Evolutionary conservation across 495 filamentous ascomycete species (phyloP), one percentile per base, ranked within the genome.

Genomic region (Hyaloscypha finlandica): DNA sequence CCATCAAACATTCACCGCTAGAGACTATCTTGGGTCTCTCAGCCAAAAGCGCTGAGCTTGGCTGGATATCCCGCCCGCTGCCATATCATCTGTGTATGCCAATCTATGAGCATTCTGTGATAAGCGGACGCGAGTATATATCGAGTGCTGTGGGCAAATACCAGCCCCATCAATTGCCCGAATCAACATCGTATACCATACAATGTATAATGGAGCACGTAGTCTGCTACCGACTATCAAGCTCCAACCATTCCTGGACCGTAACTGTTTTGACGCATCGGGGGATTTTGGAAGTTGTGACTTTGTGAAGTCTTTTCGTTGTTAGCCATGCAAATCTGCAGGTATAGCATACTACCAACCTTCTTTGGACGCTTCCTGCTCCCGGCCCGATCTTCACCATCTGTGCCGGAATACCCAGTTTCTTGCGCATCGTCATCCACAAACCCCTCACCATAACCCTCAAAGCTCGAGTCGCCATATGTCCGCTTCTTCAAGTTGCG

Each of bases 381-480:
- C 48, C 74, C 70, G 35, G 68, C 73, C 69, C 81, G 79, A 31
- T 84, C 78, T 61, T 81, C 83, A 33, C 78, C 83, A 64, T 84
- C 83, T 48, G 79, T 80, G 25, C 81, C 84, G 48, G 82, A 85
- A 59, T 85, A 86, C 22, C 82, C 83, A 0, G 74, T 71, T 8
- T 78, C 79, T 57, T 73, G 81, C 1, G 70, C 67, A 61, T 84
- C 81, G 65, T 84, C 82, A 63, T 85, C 84, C 1, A 74, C 76
- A 56, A 70, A 85, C 22, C 84, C 81, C 64, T 86, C 84, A 30
- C 81, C 83, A 70, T 86, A 86, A 53, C 84, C 84, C 66, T 86
- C 84, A 70, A 79, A 86, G 70, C 81, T 86, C 64, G 77, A 80
- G 68, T 85, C 84, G 55, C 80, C 79, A 71, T 81, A 87, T 64